These are phyloP conservation scores for Leucocoprinus gongylophorus DNA, from an alignment of 1,284 basidiomycete genomes.

Conservation along the genomic window DNA sequence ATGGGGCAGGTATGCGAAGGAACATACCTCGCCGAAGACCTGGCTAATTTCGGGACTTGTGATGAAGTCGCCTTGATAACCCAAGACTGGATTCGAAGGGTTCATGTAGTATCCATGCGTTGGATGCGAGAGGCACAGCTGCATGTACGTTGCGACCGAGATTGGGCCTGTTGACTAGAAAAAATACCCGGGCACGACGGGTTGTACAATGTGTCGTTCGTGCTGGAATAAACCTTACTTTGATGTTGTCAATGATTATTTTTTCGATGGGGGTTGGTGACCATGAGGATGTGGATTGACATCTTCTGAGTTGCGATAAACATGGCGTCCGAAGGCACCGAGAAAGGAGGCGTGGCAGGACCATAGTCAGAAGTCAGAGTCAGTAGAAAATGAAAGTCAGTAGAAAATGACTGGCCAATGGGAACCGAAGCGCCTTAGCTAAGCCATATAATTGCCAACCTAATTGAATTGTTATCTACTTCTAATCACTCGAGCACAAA, in stretches of 20 bases:
- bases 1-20: not conserved
- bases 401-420: not conserved
- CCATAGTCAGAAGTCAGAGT: slow-evolving; percentile 2
- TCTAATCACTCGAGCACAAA: slow-evolving; percentile 1
- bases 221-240: slow-evolving; percentile 33
- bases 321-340: not conserved
- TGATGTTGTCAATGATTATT: slow-evolving; percentile 61
- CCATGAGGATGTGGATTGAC: slow-evolving; percentile 8
- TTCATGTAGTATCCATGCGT: slow-evolving; percentile 88
- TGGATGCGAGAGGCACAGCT: slow-evolving; percentile 81
- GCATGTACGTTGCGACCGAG: slow-evolving; percentile 83
- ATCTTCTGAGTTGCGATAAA: not conserved
- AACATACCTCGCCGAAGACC: slow-evolving; percentile 86
- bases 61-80: slow-evolving; percentile 86
- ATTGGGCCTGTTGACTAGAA: slow-evolving; percentile 79
- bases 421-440: not conserved
- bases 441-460: slow-evolving; percentile 1
- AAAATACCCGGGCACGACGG: not conserved
- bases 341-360: slow-evolving; percentile 3
- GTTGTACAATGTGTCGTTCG: not conserved
- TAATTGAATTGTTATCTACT: not conserved
- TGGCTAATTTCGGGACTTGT: slow-evolving; percentile 97
- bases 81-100: slow-evolving; percentile 69
- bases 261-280: slow-evolving; percentile 46
- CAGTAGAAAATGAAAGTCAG: not conserved